Base-by-base conservation (phyloP, 306 rosid species). In the Quercus mongolica region DNA sequence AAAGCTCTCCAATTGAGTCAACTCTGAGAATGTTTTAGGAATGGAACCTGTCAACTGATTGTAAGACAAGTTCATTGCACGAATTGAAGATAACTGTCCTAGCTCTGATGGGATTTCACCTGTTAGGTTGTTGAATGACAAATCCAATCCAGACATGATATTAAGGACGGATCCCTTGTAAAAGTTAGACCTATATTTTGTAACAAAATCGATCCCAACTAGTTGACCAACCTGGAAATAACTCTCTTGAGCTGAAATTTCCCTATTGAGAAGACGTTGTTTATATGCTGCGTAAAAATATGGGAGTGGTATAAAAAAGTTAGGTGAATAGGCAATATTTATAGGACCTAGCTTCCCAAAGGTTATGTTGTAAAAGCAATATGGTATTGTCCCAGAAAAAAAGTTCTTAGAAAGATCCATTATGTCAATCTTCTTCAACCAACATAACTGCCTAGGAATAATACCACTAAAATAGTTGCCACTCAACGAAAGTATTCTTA, bases 61-160 rank as follows among this genome's bases (percentile, higher is more conserved):
- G 44, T 77, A 26, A n/a, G 81, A 82, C 9, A 82, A 30, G 23
- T 82, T 82, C 9, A 77, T 3, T 6, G 79, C 13, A 20, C 13
- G 79, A 1, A 82, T 58, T 14, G 1, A 18, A 12, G 9, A 33
- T 7, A 74, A 10, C 30, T 82, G 18, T 49, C 82, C 85, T 2
- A 77, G 55, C 21, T 77, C 44, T 1, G 0, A 6, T 35, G 44
- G 44, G 44, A 35, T 35, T 35, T 6, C 9, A 35, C 44, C 44
- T 1, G 44, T 6, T 35, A 76, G 41, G 33, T 59, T 59, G 21
- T 82, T 82, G 44, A 35, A 6, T 35, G 44, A 35, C 9, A 35
- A 35, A 6, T 35, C 44, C 44, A 35, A 6, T 35, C 15, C 74
- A 21, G 77, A 74, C 80, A 70, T 82, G 57, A 14, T 38, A 1